phyloP scores from a whole-genome alignment of 768 basidiomycete genomes.

The Dioszegia hungarica region DNA sequence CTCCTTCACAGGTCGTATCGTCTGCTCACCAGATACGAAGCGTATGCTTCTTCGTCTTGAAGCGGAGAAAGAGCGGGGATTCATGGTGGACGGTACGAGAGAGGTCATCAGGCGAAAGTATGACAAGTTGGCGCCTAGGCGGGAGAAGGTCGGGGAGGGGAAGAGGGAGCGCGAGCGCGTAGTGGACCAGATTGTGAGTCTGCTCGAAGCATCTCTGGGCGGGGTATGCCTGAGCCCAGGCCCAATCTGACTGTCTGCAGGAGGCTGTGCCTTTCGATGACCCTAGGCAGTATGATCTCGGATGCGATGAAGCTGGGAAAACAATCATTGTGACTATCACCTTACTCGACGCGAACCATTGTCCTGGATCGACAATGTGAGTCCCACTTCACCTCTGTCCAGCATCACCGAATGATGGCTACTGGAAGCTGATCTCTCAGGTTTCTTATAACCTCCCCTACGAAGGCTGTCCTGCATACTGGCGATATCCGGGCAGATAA shows the following conservation, averaged over 20 bases:
- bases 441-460: slow-evolving; percentile 65
- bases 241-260: slow-evolving; percentile 2
- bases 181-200: slow-evolving; percentile 36
- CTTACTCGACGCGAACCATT: slow-evolving; percentile 86
- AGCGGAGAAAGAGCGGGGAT: slow-evolving; percentile 44
- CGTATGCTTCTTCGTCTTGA: slow-evolving; percentile 78
- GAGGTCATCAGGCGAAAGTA: slow-evolving; percentile 19
- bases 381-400: slow-evolving; percentile 29
- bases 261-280: slow-evolving; percentile 46
- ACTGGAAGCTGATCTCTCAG: slow-evolving; percentile 53
- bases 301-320: slow-evolving; percentile 52
- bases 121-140: slow-evolving; percentile 14
- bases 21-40: slow-evolving; percentile 80
- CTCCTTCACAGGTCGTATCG: slow-evolving; percentile 65
- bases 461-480: slow-evolving; percentile 77
- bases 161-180: slow-evolving; percentile 21
- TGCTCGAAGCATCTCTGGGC: no score
- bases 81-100: slow-evolving; percentile 12
- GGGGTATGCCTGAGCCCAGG: no score
- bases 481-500: slow-evolving; percentile 89
- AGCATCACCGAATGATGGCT: no score
- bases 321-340: slow-evolving; percentile 61
- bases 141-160: slow-evolving; percentile 11
- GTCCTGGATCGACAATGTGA: slow-evolving; percentile 88
- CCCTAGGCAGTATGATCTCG: slow-evolving; percentile 62